A percentile compares a stretch with the other conserved stretches of the same genome.
These are phyloP conservation scores for Zymoseptoria pseudotritici DNA, from an alignment of 2,329 filamentous ascomycete species.

Conservation along the genomic window DNA sequence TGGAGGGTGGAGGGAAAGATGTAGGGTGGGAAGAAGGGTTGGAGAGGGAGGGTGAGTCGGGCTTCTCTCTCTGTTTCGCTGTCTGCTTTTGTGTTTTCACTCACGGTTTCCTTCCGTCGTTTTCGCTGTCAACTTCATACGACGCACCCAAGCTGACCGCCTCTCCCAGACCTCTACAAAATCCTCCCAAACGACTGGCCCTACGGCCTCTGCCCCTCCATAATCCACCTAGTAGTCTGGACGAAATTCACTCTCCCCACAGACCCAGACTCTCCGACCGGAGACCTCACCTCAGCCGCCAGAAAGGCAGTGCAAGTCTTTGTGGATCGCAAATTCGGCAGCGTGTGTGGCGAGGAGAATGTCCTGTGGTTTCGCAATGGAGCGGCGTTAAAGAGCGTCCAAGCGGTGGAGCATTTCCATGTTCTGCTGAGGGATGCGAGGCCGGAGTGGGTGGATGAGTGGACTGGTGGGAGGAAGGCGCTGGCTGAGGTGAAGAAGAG, in stretches of 20 bases:
- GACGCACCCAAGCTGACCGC: not conserved
- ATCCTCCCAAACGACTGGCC: constrained; percentile 91
- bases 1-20: not conserved
- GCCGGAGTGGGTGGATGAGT: not conserved
- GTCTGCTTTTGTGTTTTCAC: not conserved
- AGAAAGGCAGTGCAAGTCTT: constrained; percentile 62
- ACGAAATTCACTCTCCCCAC: constrained; percentile 77
- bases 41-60: constrained; percentile 33
- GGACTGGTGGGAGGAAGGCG: not conserved
- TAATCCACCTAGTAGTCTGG: constrained; percentile 86
- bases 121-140: not conserved
- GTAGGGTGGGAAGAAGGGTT: constrained; percentile 36
- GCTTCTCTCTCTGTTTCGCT: constrained; percentile 24
- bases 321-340: constrained; percentile 59
- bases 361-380: constrained; percentile 93
- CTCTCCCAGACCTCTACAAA: constrained; percentile 41
- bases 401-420: constrained; percentile 88
- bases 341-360: constrained; percentile 40
- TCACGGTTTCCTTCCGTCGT: not conserved
- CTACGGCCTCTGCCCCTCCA: constrained; percentile 70
- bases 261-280: constrained; percentile 48
- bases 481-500: not conserved
- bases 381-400: constrained; percentile 73
- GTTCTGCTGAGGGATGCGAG: constrained; percentile 58
- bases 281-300: constrained; percentile 59